Percentiles rank a stretch among this genome's conserved stretches.
These are phyloP conservation scores for Clausena lansium DNA, from an alignment of 345 rosid species.

Conservation along the genomic window DNA sequence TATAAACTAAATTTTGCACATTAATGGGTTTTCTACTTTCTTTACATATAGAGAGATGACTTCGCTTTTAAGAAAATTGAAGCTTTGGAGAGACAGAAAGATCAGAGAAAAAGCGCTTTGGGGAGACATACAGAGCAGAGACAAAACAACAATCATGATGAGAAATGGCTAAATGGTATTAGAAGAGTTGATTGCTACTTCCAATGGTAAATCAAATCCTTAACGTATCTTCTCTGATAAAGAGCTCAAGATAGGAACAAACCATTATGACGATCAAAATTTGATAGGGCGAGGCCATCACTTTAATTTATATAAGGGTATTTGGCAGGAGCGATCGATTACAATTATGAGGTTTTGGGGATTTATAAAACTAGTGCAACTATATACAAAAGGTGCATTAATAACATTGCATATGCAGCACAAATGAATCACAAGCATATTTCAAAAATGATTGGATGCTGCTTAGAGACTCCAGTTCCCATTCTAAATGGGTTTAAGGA, in stretches of 20 bases:
- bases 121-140: no score
- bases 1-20: no score
- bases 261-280: background rate
- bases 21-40: background rate
- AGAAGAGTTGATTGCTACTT: background rate
- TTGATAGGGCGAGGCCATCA: background rate
- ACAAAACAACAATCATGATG: background rate
- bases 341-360: no score
- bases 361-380: no score
- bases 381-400: background rate
- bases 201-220: slow-evolving; percentile 9
- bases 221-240: background rate
- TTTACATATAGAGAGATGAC: background rate
- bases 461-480: background rate
- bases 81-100: background rate
- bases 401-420: background rate
- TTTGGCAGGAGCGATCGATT: slow-evolving; percentile 5
- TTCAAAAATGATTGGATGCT: background rate
- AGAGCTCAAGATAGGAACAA: slow-evolving; percentile 17
- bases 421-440: background rate
- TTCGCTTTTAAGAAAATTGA: background rate
- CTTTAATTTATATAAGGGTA: background rate
- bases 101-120: background rate
- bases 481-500: no score
- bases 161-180: background rate